Percentiles rank a stretch among this genome's conserved stretches.
Evolutionary conservation across 2,329 filamentous ascomycete genomes (phyloP).

Genomic region (Hymenoscyphus salicellus): DNA sequence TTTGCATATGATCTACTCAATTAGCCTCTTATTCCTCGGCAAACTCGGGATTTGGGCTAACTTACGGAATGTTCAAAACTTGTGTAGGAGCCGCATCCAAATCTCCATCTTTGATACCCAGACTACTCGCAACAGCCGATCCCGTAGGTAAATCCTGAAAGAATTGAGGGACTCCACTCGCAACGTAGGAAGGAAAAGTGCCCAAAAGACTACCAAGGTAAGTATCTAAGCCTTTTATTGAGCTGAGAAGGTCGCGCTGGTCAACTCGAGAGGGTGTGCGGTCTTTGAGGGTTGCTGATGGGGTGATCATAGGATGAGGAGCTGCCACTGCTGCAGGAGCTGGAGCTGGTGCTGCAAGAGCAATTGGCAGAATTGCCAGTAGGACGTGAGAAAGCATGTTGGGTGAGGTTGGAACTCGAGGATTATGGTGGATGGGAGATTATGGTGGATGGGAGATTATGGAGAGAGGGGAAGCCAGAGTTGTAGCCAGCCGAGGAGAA

Average conservation of each 20-base stretch:
- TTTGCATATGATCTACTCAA: constrained; percentile 61
- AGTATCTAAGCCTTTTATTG: constrained; percentile 47
- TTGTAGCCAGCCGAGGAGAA: neutral
- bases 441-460: neutral
- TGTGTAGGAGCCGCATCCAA: constrained; percentile 64
- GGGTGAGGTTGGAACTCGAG: neutral
- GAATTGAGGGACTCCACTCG: constrained; percentile 64
- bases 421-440: neutral
- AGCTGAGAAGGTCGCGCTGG: constrained; percentile 45
- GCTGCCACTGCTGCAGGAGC: constrained; percentile 27
- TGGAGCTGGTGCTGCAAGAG: constrained; percentile 27
- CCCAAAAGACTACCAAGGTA: constrained; percentile 53
- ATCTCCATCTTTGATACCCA: constrained; percentile 57
- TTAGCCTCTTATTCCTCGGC: constrained; percentile 11
- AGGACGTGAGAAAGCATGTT: constrained; percentile 14
- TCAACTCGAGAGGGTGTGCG: constrained; percentile 40
- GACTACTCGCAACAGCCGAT: constrained; percentile 55
- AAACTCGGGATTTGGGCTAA: constrained; percentile 2
- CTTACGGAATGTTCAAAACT: constrained; percentile 65
- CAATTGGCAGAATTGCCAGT: constrained; percentile 25
- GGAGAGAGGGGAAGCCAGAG: neutral
- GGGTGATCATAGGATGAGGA: constrained; percentile 47
- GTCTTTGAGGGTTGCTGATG: constrained; percentile 42
- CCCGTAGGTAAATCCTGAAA: constrained; percentile 66
- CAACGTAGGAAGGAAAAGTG: constrained; percentile 57